Percentiles rank a stretch among this genome's conserved stretches.
These are phyloP conservation scores for Trichoderma sp. DNA, from an alignment of 2,329 filamentous ascomycete genomes.

Conservation along the genomic window DNA sequence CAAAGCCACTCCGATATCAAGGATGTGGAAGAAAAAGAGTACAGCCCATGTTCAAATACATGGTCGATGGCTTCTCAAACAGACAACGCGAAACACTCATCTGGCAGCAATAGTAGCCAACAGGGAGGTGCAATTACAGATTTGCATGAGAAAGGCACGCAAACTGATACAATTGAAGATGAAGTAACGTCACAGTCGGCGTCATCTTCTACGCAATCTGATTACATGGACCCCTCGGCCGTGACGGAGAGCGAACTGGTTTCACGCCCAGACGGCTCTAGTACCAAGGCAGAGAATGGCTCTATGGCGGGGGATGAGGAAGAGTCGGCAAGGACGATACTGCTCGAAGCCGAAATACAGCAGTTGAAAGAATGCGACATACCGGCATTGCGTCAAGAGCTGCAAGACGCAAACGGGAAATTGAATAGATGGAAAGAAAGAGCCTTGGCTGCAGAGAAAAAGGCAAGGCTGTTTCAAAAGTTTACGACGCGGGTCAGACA, in stretches of 20 bases:
- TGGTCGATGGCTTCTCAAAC: background rate
- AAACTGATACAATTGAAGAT: background rate
- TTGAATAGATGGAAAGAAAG: constrained; percentile 55
- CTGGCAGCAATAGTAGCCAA: background rate
- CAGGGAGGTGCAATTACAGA: too few species aligned
- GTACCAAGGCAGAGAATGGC: constrained; percentile 28
- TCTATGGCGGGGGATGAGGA: constrained; percentile 46
- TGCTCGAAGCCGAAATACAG: constrained; percentile 52
- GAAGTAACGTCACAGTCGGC: background rate
- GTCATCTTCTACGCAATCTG: background rate
- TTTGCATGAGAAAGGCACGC: background rate
- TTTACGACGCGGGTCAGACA: constrained; percentile 44
- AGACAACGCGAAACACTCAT: background rate
- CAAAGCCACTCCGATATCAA: background rate
- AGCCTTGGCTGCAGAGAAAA: constrained; percentile 60
- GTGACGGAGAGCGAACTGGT: background rate
- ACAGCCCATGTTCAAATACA: background rate
- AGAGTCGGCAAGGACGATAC: constrained; percentile 51
- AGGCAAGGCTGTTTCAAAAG: constrained; percentile 53
- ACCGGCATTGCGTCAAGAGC: constrained; percentile 43
- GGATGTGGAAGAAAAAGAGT: background rate
- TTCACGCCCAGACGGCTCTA: background rate
- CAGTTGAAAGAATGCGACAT: constrained; percentile 43
- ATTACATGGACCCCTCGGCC: background rate
- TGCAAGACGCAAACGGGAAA: constrained; percentile 46